Evolutionary conservation across 331 rosid species (phyloP).

Genomic region (Quercus phellos): DNA sequence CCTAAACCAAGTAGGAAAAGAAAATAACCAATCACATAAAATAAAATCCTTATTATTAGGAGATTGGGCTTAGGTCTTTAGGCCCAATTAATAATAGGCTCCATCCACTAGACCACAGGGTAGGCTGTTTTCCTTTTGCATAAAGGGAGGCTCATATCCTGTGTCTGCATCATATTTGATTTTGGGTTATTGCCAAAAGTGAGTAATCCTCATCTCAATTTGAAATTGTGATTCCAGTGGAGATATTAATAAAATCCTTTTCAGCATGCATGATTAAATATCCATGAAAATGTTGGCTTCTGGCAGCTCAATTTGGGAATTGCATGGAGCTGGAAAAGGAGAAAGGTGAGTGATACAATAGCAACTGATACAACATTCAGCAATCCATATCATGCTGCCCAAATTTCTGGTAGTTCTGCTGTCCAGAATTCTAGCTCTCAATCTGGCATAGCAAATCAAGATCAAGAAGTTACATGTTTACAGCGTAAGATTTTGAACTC

Average conservation of each 20-base stretch:
- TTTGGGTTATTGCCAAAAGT: not conserved
- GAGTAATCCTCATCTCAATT: not conserved
- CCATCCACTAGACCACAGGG: no score
- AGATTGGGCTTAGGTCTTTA: no score
- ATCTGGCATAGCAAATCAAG: constrained; percentile 8
- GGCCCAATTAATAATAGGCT: no score
- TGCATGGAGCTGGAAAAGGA: constrained; percentile 34
- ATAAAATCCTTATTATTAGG: no score
- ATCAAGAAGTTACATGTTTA: not conserved
- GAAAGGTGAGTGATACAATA: constrained; percentile 9
- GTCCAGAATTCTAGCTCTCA: constrained; percentile 15
- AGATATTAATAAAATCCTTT: not conserved
- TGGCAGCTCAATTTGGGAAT: constrained; percentile 35
- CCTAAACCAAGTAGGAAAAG: no score
- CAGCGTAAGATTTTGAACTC: constrained; percentile 6
- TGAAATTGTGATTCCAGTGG: not conserved
- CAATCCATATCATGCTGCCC: not conserved
- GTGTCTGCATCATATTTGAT: not conserved
- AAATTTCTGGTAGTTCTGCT: not conserved
- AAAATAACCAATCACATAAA: no score
- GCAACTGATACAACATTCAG: not conserved
- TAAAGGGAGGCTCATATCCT: not conserved
- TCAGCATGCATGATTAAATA: constrained; percentile 3
- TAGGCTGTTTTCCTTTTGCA: not conserved
- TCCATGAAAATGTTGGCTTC: not conserved